Conservation (phyloP, 75 land plant genomes). For the Selaginella moellendorffii region DNA sequence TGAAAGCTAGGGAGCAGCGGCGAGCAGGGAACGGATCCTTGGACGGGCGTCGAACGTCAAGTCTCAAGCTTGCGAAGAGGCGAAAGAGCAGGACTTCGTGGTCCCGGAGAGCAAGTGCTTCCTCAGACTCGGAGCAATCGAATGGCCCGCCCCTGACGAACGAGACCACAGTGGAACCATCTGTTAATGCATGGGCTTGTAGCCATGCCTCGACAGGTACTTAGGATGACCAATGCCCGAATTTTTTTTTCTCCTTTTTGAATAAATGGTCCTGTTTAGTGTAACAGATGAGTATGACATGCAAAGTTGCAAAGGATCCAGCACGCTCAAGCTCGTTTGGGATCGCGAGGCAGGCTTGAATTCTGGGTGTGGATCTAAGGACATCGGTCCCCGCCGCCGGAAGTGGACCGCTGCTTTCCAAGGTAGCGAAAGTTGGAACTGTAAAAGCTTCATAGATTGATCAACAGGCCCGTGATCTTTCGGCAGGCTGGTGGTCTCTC, state of each 20-base stretch:
- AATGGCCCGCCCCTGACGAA: no score
- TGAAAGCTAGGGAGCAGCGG: neutral
- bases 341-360: neutral
- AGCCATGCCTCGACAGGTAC: neutral
- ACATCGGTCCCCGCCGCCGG: neutral
- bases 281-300: neutral
- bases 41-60: no score
- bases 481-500: constrained; percentile 42
- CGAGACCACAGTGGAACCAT: neutral
- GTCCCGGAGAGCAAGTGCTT: no score
- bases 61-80: no score
- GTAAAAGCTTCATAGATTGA: no score
- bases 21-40: neutral
- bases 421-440: no score
- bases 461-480: no score
- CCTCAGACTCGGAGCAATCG: neutral
- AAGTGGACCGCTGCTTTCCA: neutral
- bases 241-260: no score
- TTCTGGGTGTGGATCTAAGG: neutral
- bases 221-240: neutral
- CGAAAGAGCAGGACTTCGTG: no score
- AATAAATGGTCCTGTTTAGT: neutral
- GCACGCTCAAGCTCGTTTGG: neutral
- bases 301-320: neutral
- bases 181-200: neutral